Percentiles rank a stretch among this genome's conserved stretches.
phyloP scores from a whole-genome alignment of 139 green algal species.

The Chlorella sp. region DNA sequence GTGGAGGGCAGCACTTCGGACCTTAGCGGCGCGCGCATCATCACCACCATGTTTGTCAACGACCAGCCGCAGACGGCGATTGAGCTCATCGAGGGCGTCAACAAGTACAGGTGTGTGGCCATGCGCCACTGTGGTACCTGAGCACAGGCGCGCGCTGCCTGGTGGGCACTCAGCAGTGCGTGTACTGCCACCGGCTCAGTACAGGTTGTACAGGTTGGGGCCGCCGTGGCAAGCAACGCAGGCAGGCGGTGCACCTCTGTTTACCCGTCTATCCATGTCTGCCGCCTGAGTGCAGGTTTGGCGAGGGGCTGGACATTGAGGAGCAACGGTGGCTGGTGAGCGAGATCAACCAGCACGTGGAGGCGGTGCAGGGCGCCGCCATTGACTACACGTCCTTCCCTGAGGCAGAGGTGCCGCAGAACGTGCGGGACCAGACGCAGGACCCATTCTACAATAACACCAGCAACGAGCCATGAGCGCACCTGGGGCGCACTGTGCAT shows the following conservation, averaged over 20 bases:
- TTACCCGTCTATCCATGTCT: neutral
- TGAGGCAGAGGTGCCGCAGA: neutral
- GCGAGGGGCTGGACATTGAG: constrained; percentile 51
- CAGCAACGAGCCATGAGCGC: too few species aligned
- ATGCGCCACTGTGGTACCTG: too few species aligned
- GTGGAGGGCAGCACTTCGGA: constrained; percentile 22
- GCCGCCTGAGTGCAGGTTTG: constrained; percentile 33
- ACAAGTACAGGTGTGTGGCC: constrained; percentile 22
- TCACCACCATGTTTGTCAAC: constrained; percentile 51
- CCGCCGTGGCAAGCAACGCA: neutral
- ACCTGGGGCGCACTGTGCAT: too few species aligned
- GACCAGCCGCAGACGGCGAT: constrained; percentile 43
- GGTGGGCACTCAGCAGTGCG: neutral
- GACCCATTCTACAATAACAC: too few species aligned
- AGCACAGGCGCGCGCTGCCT: too few species aligned
- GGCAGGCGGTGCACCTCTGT: neutral
- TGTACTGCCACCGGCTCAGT: neutral
- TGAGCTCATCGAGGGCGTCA: constrained; percentile 51
- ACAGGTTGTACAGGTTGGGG: neutral
- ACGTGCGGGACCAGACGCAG: neutral
- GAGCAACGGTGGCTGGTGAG: constrained; percentile 81
- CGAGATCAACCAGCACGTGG: constrained; percentile 69
- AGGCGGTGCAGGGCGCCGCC: constrained; percentile 4
- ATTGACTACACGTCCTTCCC: neutral
- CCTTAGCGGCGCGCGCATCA: constrained; percentile 29